Percentiles rank a stretch among this genome's conserved stretches.
Evolutionary conservation across 345 rosid genomes (phyloP).

Genomic region (Ceriops decandra): DNA sequence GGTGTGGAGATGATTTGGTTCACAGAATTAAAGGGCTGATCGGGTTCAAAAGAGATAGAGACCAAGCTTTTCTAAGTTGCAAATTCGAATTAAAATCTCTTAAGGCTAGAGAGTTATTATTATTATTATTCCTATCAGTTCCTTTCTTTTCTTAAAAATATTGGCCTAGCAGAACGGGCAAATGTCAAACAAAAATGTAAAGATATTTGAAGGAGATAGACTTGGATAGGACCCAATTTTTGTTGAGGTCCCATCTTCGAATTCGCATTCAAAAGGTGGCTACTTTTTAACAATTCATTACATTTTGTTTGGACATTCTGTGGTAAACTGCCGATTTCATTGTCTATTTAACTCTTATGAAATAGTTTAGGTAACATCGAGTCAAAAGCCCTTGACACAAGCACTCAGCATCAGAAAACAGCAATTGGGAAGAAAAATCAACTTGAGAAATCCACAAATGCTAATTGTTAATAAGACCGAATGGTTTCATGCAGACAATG

Average conservation of each 20-base stretch:
- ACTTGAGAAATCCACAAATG: background rate
- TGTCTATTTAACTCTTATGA: background rate
- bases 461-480: too few species aligned
- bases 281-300: background rate
- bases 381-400: too few species aligned
- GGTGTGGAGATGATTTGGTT: conserved; percentile 57
- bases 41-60: too few species aligned
- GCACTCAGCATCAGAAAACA: background rate
- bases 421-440: background rate
- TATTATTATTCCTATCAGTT: background rate
- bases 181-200: conserved; percentile 29
- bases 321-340: background rate
- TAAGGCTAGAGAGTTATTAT: too few species aligned
- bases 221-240: conserved; percentile 68
- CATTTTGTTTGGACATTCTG: too few species aligned
- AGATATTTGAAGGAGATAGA: conserved; percentile 61
- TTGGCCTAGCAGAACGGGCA: too few species aligned
- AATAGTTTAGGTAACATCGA: too few species aligned
- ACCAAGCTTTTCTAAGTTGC: too few species aligned
- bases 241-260: conserved; percentile 81
- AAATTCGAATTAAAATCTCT: too few species aligned
- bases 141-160: background rate
- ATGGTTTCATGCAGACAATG: too few species aligned
- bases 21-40: too few species aligned
- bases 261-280: conserved; percentile 76